These are phyloP conservation scores for Pyrenophora teres DNA, from an alignment of 2,329 filamentous ascomycete genomes.

Conservation along the genomic window DNA sequence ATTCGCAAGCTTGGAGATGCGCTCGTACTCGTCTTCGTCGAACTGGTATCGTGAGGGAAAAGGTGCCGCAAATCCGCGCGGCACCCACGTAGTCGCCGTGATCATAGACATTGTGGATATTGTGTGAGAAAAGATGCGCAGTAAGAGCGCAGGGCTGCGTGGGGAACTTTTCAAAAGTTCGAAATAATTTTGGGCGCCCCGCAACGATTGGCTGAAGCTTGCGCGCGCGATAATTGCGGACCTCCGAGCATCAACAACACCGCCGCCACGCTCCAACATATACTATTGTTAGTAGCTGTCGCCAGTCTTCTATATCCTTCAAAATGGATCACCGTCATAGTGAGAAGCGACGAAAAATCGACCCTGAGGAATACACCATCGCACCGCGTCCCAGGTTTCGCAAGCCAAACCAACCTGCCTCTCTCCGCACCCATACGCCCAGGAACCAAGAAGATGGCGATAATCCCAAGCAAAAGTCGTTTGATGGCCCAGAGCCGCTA, in stretches of 20 bases:
- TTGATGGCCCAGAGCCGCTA: slow-evolving; percentile 66
- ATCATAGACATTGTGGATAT: slow-evolving; percentile 58
- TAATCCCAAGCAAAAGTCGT: slow-evolving; percentile 59
- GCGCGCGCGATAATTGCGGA: slow-evolving; percentile 30
- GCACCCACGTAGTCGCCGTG: slow-evolving; percentile 59
- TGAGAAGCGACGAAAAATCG: slow-evolving; percentile 70
- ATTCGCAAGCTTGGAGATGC: slow-evolving; percentile 58
- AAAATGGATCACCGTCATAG: slow-evolving; percentile 53
- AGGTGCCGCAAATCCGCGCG: slow-evolving; percentile 56
- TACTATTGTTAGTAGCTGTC: not conserved
- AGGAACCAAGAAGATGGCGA: slow-evolving; percentile 36
- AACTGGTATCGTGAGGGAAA: slow-evolving; percentile 57
- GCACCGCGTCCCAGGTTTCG: slow-evolving; percentile 54
- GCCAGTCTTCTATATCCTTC: not conserved
- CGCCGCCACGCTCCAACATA: not conserved
- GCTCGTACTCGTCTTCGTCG: slow-evolving; percentile 57
- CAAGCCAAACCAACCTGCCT: slow-evolving; percentile 42
- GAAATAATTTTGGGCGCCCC: slow-evolving; percentile 24
- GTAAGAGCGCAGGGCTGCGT: slow-evolving; percentile 16
- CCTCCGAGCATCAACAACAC: slow-evolving; percentile 18
- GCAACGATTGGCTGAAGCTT: slow-evolving; percentile 27
- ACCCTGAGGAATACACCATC: slow-evolving; percentile 64
- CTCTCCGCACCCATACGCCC: slow-evolving; percentile 46
- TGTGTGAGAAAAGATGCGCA: slow-evolving; percentile 7
- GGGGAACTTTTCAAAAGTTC: slow-evolving; percentile 18